phyloP scores from a whole-genome alignment of 2,329 filamentous ascomycete genomes.

The Talaromyces marneffei region DNA sequence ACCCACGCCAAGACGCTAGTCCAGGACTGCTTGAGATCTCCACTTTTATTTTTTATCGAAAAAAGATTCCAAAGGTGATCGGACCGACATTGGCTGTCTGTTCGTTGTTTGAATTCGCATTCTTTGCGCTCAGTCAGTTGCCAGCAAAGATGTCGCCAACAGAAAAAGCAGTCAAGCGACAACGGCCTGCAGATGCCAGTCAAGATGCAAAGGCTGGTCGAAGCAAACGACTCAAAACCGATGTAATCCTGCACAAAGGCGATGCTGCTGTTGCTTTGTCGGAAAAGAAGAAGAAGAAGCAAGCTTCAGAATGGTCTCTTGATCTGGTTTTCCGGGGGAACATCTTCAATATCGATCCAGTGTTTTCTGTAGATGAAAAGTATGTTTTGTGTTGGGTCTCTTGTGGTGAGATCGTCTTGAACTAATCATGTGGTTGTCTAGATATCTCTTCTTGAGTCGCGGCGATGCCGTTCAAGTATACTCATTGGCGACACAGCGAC shows the following conservation, averaged over 20 bases:
- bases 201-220: conserved; percentile 4
- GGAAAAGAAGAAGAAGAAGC: background rate
- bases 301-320: conserved; percentile 37
- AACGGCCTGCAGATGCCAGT: conserved; percentile 8
- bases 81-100: background rate
- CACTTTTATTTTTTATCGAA: conserved; percentile 14
- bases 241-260: conserved; percentile 1
- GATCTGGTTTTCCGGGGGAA: conserved; percentile 50
- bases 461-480: conserved; percentile 73
- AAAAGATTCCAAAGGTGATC: background rate
- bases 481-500: conserved; percentile 71
- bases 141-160: conserved; percentile 2
- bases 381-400: conserved; percentile 26
- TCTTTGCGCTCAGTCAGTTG: background rate
- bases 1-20: conserved; percentile 7
- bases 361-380: conserved; percentile 55
- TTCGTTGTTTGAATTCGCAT: background rate
- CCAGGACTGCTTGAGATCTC: background rate
- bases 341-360: conserved; percentile 51
- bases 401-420: background rate
- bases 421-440: conserved; percentile 26
- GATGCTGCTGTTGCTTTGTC: background rate
- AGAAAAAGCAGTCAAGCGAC: conserved; percentile 8
- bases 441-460: conserved; percentile 69
- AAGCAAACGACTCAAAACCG: conserved; percentile 12